These are phyloP conservation scores for Rutstroemia sydowiana DNA, from an alignment of 2,329 filamentous ascomycete species.

Conservation along the genomic window DNA sequence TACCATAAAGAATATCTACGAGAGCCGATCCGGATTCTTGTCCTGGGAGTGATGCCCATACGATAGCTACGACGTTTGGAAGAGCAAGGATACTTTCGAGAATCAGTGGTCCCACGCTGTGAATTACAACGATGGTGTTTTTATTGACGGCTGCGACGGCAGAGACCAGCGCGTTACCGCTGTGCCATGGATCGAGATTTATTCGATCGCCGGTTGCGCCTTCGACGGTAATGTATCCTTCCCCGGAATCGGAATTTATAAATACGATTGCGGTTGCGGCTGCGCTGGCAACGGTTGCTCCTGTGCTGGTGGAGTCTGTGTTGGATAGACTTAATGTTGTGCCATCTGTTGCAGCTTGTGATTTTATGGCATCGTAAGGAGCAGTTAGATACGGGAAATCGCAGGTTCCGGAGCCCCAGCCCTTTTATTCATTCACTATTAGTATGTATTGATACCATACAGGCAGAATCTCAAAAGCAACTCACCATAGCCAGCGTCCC, in stretches of 20 bases:
- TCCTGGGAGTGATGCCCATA: conserved; percentile 53
- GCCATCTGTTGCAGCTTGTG: conserved; percentile 46
- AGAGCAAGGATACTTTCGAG: conserved; percentile 55
- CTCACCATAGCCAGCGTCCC: conserved; percentile 57
- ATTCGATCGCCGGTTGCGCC: conserved; percentile 46
- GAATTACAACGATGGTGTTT: conserved; percentile 57
- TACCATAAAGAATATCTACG: conserved; percentile 53
- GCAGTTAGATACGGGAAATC: conserved; percentile 34
- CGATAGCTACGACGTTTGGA: conserved; percentile 53
- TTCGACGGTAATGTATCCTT: conserved; percentile 47
- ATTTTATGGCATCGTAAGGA: conserved; percentile 53
- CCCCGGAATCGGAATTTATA: conserved; percentile 62
- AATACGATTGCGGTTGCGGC: conserved; percentile 61
- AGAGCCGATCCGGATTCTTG: conserved; percentile 55
- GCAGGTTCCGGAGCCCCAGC: conserved; percentile 2
- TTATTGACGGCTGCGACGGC: conserved; percentile 50
- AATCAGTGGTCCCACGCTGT: conserved; percentile 53
- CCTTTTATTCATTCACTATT: background rate
- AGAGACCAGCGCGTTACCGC: conserved; percentile 38
- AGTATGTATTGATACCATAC: too few species aligned
- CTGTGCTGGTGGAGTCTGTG: conserved; percentile 38
- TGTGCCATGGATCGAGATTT: conserved; percentile 59
- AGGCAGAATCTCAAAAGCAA: too few species aligned
- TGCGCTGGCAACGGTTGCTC: conserved; percentile 20
- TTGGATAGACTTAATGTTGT: conserved; percentile 46